Evolutionary conservation across 2,329 filamentous ascomycete genomes (phyloP).

Genomic region (Trichoderma simmonsii): DNA sequence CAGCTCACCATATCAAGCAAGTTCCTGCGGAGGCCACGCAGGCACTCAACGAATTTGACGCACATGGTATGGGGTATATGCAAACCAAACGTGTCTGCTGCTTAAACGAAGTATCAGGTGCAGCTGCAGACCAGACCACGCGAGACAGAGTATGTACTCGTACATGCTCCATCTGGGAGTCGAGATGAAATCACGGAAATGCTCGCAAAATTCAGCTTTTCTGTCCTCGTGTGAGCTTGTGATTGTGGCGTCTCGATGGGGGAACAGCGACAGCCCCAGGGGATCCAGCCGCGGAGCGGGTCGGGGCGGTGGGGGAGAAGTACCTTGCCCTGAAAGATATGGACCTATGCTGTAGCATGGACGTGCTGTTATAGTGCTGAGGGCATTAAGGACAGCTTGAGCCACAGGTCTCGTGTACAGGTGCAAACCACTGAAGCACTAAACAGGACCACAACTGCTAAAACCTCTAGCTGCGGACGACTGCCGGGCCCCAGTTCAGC

Average conservation of each 20-base stretch:
- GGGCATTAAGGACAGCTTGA: not conserved
- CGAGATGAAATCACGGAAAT: not conserved
- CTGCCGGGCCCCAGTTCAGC: not conserved
- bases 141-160: not conserved
- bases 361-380: not conserved
- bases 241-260: not conserved
- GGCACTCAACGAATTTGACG: not conserved
- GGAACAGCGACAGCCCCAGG: not conserved
- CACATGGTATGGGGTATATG: not conserved
- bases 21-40: not conserved
- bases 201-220: not conserved
- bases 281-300: conserved; percentile 1
- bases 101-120: conserved; percentile 1
- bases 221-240: not conserved
- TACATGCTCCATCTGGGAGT: not conserved
- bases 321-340: not conserved
- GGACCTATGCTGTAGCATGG: not conserved
- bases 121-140: not conserved
- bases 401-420: not conserved
- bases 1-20: not conserved
- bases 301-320: not conserved
- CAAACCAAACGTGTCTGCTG: not conserved
- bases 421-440: not conserved
- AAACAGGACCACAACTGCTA: not conserved
- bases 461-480: not conserved